Evolutionary conservation across 805 yeast species (phyloP).

Genomic region (Millerozyma miso): DNA sequence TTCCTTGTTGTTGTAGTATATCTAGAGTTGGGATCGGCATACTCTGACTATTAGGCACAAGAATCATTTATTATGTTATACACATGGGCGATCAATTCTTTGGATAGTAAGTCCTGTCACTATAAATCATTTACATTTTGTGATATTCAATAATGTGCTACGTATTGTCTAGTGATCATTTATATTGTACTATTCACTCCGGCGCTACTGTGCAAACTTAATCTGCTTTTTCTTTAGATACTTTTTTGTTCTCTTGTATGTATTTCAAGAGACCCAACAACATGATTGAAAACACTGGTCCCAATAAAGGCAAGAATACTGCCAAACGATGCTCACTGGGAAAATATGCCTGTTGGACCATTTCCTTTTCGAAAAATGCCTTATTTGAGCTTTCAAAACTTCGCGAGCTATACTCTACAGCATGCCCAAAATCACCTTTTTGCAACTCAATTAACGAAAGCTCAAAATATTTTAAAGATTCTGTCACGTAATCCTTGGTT

Average conservation of each 20-base stretch:
- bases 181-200: background rate
- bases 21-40: background rate
- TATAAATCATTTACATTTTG: too few relatives aligned
- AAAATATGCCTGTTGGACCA: constrained; percentile 92
- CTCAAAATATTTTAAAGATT: constrained; percentile 43
- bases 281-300: constrained; percentile 74
- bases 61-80: too few relatives aligned
- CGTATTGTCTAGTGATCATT: too few relatives aligned
- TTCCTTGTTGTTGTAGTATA: background rate
- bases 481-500: constrained; percentile 55
- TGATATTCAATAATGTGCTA: too few relatives aligned
- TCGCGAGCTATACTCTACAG: constrained; percentile 40
- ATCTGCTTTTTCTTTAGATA: constrained; percentile 16
- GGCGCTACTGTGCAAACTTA: background rate
- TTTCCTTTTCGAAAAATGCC: constrained; percentile 90
- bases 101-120: too few relatives aligned
- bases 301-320: constrained; percentile 83
- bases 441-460: constrained; percentile 28
- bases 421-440: constrained; percentile 21
- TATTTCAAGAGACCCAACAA: constrained; percentile 47
- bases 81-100: too few relatives aligned
- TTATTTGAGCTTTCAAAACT: constrained; percentile 59
- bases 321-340: constrained; percentile 96
- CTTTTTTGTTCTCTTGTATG: constrained; percentile 33
- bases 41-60: too few relatives aligned